These are phyloP conservation scores for Pyrus betulifolia DNA, from an alignment of 306 rosid genomes.

Conservation along the genomic window DNA sequence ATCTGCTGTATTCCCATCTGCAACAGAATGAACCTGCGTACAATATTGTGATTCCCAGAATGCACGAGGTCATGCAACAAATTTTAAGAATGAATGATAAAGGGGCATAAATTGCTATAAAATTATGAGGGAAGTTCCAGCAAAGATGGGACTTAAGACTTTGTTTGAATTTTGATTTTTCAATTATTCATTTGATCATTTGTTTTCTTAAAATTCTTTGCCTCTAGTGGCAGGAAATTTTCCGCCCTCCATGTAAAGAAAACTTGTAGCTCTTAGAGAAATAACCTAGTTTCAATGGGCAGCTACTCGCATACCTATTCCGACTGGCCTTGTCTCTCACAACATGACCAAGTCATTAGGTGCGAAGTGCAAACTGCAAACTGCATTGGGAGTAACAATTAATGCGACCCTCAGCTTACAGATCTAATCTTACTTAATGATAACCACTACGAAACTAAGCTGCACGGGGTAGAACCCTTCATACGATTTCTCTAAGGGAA, in stretches of 20 bases:
- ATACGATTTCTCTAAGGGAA: neutral
- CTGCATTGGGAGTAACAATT: neutral
- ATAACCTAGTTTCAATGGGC: neutral
- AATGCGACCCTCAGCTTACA: neutral
- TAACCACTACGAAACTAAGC: neutral
- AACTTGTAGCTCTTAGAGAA: neutral
- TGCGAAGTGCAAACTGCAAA: neutral
- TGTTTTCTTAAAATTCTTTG: neutral
- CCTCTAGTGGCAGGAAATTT: neutral
- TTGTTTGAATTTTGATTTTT: neutral
- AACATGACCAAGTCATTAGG: neutral
- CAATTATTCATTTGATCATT: neutral
- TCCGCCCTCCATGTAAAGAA: neutral
- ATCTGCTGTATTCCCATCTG: constrained; percentile 51
- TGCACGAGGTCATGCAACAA: constrained; percentile 1
- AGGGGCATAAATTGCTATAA: neutral
- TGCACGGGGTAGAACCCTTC: neutral
- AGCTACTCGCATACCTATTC: neutral
- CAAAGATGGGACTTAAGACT: neutral
- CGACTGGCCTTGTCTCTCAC: neutral
- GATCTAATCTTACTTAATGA: neutral
- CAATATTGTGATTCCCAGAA: constrained; percentile 20
- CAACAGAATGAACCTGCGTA: constrained; percentile 61
- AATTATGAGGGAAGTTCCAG: neutral
- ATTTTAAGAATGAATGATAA: neutral